Evolutionary conservation across 1,284 basidiomycete species (phyloP), one percentile per base, ranked within the genome.

Genomic region (Ceratobasidium sp.): DNA sequence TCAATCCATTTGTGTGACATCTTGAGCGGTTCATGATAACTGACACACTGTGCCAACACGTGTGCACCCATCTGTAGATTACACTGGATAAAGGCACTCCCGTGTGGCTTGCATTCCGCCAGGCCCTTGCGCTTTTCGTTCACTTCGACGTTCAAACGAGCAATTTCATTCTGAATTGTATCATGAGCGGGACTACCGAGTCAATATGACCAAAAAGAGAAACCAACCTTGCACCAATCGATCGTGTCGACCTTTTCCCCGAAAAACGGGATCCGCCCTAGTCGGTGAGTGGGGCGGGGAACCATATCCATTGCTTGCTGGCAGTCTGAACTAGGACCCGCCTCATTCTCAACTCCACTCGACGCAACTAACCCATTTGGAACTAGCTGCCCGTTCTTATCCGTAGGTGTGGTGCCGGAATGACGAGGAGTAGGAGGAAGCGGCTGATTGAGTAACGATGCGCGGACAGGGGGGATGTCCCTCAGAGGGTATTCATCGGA

Each of bases 11-110:
- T 88, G 61, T 82, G 80, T n/a, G 82, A 79, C 89, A 94, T 92
- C 30, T 88, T 84, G 75, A 93, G 93, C 41, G 93, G 93, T 73
- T 89, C 87, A 76, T 94, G 89, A 78, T 95, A 92, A 1, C 88
- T 83, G 32, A 95, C 81, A 5, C 85, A 84, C 79, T 92, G 88
- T 21, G 85, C 85, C 0, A 92, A 93, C 79, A 96, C 84, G 80
- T 97, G 94, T n/a, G 94, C 94, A 0, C 93, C 93, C 76, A 97
- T 92, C 82, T 98, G 97, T 76, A 89, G 87, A 80, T 96, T 90
- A 86, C 98, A 99, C 34, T 94, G 91, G 74, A 99, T 86, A 80
- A 99, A 99, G 2, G 93, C 94, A 30, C 92, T 92, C 79, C 81
- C 80, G 48, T 81, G 76, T 10, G 43, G 77, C 78, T 58, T 80